Base-by-base conservation (phyloP, 192 early-diverging fungal species). In the Podila clonocystis region DNA sequence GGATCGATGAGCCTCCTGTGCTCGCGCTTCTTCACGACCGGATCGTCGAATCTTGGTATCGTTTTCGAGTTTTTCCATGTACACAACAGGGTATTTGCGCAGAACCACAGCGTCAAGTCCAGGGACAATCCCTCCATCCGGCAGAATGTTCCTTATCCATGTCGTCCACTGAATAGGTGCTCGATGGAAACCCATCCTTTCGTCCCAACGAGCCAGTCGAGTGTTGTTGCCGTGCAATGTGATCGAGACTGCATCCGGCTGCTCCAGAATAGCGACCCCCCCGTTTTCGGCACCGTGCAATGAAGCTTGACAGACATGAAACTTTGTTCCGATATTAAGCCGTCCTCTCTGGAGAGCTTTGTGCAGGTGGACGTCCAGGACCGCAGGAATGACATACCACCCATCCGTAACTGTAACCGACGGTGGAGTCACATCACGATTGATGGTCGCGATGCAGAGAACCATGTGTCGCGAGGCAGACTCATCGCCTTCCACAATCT, bases 401-500 rank as follows among this genome's bases (percentile, higher is more conserved):
- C 93, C 93, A 80, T 94, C 93, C 5, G 93, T 91, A 50, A 94
- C 70, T 50, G 87, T 62, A 28, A 89, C 69, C 7, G 41, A 63
- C 65, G 20, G 33, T 49, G 4, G 30, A 26, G 15, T 65, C 57
- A 15, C 58, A 30, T 52, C 31, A 17, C n/a, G 45, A 12, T 72
- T 29, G 13, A 94, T 82, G 20, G 84, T 73, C 4, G 92, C 84
- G 7, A 94, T 86, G 31, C 85, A 87, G 13, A 94, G 70, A 6
- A 94, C 88, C 88, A 94, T 87, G 33, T 87, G 85, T 34, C 74
- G 67, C 3, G 69, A 66, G 2, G 91, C 82, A 5, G 82, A 30
- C 57, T 90, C 85, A 65, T 94, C 93, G 19, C 87, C 83, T 82
- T 94, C 92, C 19, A 92, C 70, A 49, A 94, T 87, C 58, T 82